These are phyloP conservation scores for Talaromyces verruculosus DNA, from an alignment of 2,329 filamentous ascomycete genomes.

Conservation along the genomic window DNA sequence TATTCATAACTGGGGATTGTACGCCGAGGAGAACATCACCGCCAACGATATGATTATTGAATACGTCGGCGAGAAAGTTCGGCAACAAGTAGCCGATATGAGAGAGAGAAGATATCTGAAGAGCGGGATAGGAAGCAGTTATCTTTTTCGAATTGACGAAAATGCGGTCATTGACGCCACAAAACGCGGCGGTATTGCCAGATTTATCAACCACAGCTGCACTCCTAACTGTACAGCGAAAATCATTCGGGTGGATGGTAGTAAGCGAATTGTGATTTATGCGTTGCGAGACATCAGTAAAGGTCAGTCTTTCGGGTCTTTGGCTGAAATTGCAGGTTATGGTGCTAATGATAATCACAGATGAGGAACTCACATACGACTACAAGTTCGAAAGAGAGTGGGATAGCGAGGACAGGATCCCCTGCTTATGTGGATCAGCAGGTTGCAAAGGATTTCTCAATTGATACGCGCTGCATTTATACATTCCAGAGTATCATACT, in stretches of 20 bases:
- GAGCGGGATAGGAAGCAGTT: conserved; percentile 95
- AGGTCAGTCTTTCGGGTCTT: conserved; percentile 63
- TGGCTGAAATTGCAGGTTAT: conserved; percentile 6
- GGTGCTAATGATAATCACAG: conserved; percentile 49
- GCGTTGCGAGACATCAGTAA: conserved; percentile 90
- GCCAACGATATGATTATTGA: conserved; percentile 99
- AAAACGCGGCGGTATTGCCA: conserved; percentile 95
- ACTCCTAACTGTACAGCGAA: conserved; percentile 98
- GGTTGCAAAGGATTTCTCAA: conserved; percentile 99
- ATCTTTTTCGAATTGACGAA: conserved; percentile 97
- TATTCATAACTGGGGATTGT: conserved; percentile 98
- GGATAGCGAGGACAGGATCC: conserved; percentile 90
- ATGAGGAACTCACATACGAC: conserved; percentile 98
- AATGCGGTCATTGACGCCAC: conserved; percentile 97
- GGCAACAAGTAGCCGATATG: conserved; percentile 96
- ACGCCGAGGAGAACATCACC: conserved; percentile 94
- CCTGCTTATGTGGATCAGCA: conserved; percentile 91
- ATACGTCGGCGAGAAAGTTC: conserved; percentile 95
- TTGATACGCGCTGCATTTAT: conserved; percentile 48
- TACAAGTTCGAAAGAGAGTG: conserved; percentile 99
- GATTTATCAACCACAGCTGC: conserved; percentile 98
- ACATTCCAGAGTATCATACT: conserved; percentile 8
- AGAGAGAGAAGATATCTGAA: conserved; percentile 89
- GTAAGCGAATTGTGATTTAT: conserved; percentile 98
- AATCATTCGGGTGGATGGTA: conserved; percentile 98